These are phyloP conservation scores for Diaporthe destruens DNA, from an alignment of 2,329 filamentous ascomycete species.

Conservation along the genomic window DNA sequence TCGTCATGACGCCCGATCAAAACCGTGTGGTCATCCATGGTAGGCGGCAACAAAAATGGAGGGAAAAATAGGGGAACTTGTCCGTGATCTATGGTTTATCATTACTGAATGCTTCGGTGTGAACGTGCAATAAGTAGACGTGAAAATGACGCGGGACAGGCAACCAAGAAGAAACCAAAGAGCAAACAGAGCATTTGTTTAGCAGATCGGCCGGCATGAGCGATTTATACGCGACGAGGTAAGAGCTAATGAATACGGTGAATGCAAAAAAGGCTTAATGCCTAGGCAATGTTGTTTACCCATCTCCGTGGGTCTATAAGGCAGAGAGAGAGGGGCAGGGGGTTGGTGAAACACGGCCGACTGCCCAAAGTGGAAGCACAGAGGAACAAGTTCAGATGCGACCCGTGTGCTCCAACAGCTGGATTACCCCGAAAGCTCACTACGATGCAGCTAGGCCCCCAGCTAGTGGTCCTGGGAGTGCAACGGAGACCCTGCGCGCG, in stretches of 20 bases:
- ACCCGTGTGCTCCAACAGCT: neutral
- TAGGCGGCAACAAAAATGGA: neutral
- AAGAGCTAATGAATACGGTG: no score
- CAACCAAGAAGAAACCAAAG: no score
- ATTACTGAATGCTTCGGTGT: neutral
- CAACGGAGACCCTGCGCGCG: neutral
- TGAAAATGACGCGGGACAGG: no score
- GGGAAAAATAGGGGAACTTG: neutral
- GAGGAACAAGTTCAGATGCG: neutral
- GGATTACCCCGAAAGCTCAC: no score
- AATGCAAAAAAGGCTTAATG: neutral
- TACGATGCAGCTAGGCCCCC: neutral
- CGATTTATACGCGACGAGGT: neutral
- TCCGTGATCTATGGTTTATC: neutral
- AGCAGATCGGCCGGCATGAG: no score
- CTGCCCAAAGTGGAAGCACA: neutral
- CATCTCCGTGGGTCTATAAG: neutral
- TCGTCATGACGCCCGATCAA: conserved; percentile 16
- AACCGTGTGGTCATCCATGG: neutral
- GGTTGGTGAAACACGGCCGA: conserved; percentile 4
- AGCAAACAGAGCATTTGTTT: neutral
- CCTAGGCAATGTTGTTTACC: neutral
- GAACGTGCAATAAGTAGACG: neutral
- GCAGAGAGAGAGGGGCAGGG: neutral
- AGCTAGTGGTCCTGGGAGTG: neutral